phyloP scores from a whole-genome alignment of 768 basidiomycete species.

The Scleroderma citrinum region DNA sequence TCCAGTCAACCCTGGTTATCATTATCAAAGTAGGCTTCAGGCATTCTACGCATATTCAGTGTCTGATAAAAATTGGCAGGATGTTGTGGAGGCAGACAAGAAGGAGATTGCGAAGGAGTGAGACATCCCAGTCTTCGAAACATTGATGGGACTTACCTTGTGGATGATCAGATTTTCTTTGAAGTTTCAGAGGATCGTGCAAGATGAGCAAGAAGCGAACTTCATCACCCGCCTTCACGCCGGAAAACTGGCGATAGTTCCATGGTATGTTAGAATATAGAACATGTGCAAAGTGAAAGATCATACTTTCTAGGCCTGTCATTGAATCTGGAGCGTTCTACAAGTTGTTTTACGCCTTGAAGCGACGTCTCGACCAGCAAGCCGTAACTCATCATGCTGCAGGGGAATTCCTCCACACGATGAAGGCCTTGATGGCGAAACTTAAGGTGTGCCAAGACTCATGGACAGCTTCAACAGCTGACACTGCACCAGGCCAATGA shows the following conservation, averaged over 20 bases:
- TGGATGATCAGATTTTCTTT: slow-evolving; percentile 39
- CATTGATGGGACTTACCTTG: background rate
- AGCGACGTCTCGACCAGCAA: slow-evolving; percentile 44
- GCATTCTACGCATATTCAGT: too few species aligned
- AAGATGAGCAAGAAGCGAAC: slow-evolving; percentile 54
- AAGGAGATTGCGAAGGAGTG: slow-evolving; percentile 54
- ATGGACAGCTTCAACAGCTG: background rate
- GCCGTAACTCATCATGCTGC: slow-evolving; percentile 43
- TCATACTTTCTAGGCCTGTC: slow-evolving; percentile 35
- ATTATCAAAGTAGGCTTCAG: slow-evolving; percentile 48
- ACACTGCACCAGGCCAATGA: slow-evolving; percentile 44
- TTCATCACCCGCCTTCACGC: slow-evolving; percentile 57
- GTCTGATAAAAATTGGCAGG: slow-evolving; percentile 29
- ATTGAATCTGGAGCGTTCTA: slow-evolving; percentile 61
- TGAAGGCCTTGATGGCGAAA: slow-evolving; percentile 66
- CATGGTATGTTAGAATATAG: slow-evolving; percentile 36
- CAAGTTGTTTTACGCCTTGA: slow-evolving; percentile 43
- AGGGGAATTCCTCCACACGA: slow-evolving; percentile 47
- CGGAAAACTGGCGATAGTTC: slow-evolving; percentile 50
- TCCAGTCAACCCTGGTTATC: slow-evolving; percentile 53
- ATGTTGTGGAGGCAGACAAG: slow-evolving; percentile 59
- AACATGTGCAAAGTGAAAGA: background rate
- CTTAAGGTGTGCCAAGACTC: slow-evolving; percentile 40
- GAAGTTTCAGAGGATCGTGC: slow-evolving; percentile 56
- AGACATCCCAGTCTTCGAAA: slow-evolving; percentile 12